Evolutionary conservation across 2,329 filamentous ascomycete species (phyloP).

Genomic region (Aspergillus ochraceus): DNA sequence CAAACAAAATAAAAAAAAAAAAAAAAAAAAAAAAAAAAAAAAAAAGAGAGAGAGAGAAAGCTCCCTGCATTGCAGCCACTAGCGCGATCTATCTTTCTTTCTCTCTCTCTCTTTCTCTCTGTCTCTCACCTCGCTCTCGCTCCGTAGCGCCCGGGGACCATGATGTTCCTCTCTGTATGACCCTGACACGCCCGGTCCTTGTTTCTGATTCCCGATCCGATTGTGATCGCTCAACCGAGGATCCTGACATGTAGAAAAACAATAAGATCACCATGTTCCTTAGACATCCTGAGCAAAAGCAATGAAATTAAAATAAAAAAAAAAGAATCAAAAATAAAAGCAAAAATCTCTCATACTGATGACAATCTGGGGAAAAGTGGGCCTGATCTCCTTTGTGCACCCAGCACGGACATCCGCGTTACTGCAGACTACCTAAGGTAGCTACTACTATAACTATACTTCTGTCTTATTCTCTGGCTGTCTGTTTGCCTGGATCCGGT

Average conservation of each 20-base stretch:
- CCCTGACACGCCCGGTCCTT: no score
- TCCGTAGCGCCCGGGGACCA: no score
- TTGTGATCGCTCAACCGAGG: no score
- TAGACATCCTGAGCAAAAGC: no score
- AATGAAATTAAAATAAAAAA: neutral
- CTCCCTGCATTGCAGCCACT: neutral
- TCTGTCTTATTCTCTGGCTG: neutral
- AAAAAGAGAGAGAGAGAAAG: no score
- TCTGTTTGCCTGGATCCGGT: no score
- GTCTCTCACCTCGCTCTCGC: no score
- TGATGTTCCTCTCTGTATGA: no score
- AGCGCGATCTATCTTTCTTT: no score
- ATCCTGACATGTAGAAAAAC: neutral
- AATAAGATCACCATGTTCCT: no score
- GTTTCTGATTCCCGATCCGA: no score
- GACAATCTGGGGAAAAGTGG: constrained; percentile 27
- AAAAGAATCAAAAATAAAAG: constrained; percentile 1
- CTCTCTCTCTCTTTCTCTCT: no score
- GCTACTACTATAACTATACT: neutral
- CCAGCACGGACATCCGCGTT: constrained; percentile 18
- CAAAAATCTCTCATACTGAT: constrained; percentile 3
- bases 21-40: neutral
- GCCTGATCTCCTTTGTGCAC: constrained; percentile 19
- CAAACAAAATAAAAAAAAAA: neutral
- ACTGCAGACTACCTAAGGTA: constrained; percentile 1